Evolutionary conservation across 2,329 filamentous ascomycete species (phyloP).

Genomic region (Herpomyces periplanetae): DNA sequence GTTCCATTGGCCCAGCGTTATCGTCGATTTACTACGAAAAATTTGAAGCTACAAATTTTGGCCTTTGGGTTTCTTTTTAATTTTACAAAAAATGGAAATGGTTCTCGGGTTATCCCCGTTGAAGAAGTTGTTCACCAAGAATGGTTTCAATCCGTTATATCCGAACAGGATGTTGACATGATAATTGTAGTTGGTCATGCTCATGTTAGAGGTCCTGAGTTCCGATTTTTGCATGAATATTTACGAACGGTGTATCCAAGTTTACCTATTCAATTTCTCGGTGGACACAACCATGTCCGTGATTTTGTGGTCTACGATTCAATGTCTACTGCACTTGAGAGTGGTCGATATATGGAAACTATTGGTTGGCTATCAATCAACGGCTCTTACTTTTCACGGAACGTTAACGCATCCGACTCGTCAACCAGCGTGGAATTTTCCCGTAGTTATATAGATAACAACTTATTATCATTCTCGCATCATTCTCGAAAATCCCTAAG

Average conservation of each 20-base stretch:
- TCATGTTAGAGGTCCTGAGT: slow-evolving; percentile 33
- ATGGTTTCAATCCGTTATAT: slow-evolving; percentile 61
- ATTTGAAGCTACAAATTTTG: slow-evolving; percentile 40
- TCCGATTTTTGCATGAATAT: slow-evolving; percentile 35
- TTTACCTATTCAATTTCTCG: slow-evolving; percentile 62
- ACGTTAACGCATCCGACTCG: too few relatives aligned
- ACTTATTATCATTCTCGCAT: slow-evolving; percentile 41
- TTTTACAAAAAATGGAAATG: slow-evolving; percentile 62
- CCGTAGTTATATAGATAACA: slow-evolving; percentile 71
- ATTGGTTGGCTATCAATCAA: slow-evolving; percentile 68
- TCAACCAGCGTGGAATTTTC: slow-evolving; percentile 16
- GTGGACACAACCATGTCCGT: slow-evolving; percentile 57
- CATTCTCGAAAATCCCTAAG: slow-evolving; percentile 31
- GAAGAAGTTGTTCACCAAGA: slow-evolving; percentile 36
- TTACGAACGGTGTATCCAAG: slow-evolving; percentile 33
- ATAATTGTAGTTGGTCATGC: slow-evolving; percentile 64
- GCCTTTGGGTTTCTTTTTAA: slow-evolving; percentile 86
- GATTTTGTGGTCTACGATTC: slow-evolving; percentile 45
- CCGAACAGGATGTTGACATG: slow-evolving; percentile 37
- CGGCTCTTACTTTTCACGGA: too few relatives aligned
- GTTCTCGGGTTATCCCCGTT: slow-evolving; percentile 44
- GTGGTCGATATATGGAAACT: slow-evolving; percentile 73
- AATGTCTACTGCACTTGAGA: slow-evolving; percentile 38
- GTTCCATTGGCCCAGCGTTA: slow-evolving; percentile 43
- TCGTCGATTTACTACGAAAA: slow-evolving; percentile 64